Evolutionary conservation across 495 filamentous ascomycete species (phyloP), one percentile per base, ranked within the genome.

Genomic region (Aspergillus heteromorphus): DNA sequence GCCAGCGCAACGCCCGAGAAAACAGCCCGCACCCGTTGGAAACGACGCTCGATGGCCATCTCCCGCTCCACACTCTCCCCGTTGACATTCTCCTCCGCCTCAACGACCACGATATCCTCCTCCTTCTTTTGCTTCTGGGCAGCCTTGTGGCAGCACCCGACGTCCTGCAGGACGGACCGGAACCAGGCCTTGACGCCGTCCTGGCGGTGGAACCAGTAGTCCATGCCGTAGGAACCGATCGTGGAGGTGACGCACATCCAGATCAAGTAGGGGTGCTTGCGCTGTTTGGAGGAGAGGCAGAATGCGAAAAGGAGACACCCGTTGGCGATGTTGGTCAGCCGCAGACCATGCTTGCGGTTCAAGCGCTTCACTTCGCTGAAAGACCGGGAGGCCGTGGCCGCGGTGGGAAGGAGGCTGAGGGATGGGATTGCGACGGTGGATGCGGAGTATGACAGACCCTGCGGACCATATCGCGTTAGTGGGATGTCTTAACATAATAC

Each of bases 391-490:
- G 88, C 88, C 36, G 77, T 73, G 25, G 74, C 65, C 17, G 91
- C 84, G 52, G 85, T 86, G 14, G 89, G 87, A 42, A 96, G 86
- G 61, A 81, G 79, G 58, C 88, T 78, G 36, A 96, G 81, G 6
- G 90, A 76, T 38, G 91, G 89, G 56, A 93, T 74, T 27, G 87
- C 86, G 34, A 89, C 73, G 29, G 82, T 78, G 16, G 85, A 80
- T 55, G 87, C 80, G 48, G 90, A 84, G 73, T 91, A 92, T 40
- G 91, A 92, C 34, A 91, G 73, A 68, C 91, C 91, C 91, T 96
- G 60, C 38, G 10, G 55, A 42, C 20, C 47, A 25, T 29, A 42
- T 6, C 29, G 23, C 42, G 51, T 53, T 34, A 53, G 51, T 36
- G 8, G 17, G n/a, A 27, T 3, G 23, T 7, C 4, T 27, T 27